Base-by-base conservation (phyloP, 352 stramenopile species). In the Pythium dissimile region DNA sequence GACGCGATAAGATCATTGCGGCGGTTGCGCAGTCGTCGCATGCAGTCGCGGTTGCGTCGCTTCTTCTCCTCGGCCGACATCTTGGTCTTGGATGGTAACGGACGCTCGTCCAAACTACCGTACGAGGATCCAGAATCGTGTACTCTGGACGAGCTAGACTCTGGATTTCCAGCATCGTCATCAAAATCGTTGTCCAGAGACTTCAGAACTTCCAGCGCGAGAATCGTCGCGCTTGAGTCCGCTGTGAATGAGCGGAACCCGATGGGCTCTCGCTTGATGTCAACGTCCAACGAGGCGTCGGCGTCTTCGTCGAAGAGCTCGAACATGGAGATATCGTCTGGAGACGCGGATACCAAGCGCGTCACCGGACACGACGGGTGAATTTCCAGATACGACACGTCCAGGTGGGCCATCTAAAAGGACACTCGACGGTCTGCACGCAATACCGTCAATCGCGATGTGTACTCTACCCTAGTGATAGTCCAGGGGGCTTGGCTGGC, bases 1-100 rank as follows among this genome's bases (percentile, higher is more conserved):
- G 28, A 30, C 11, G 24, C 16, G 20, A 69, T 46, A 1, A 62
- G 42, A 10, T 48, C 43, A 27, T 46, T 65, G 31, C 56, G 56
- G 1, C 56, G 55, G 15, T 62, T 53, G 8, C 62, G 62, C 18
- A 70, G 38, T 0, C 62, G 62, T 2, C 62, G 62, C 62, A 70
- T 68, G 54, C 61, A 68, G 23, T 68, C 61, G 23, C 61, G 53
- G 18, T 68, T 68, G 37, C 61, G 61, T 9, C 61, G 61, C 27
- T 68, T 68, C 42, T 68, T 68, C 37, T 68, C 61, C 6, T 68
- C 61, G 4, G 37, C 31, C 0, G 54, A 55, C 43, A 68, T 59
- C 35, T 56, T 55, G 24, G 42, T 44, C 24, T 63, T 48, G 46
- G 12, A 2, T 9, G 28, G 28, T 12, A 21, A 28, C 18, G 3